Percentiles rank a stretch among this genome's conserved stretches.
Evolutionary conservation across 1,139 yeast species (phyloP).

Genomic region (Taiozyma sp.): DNA sequence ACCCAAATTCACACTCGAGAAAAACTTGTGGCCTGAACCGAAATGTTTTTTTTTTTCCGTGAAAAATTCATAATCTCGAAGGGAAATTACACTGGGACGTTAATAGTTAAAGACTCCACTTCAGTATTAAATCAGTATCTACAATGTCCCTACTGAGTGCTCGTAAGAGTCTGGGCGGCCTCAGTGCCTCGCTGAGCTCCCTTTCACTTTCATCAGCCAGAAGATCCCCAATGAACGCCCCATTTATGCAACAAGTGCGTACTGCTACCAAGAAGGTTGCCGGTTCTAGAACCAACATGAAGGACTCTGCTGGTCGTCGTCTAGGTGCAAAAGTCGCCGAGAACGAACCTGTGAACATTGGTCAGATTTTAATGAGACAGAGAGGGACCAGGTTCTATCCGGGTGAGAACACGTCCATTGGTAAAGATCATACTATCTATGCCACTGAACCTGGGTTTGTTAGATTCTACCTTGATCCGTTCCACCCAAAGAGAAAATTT

Average conservation of each 20-base stretch:
- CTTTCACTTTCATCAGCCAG: constrained; percentile 8
- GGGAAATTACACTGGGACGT: too few relatives aligned
- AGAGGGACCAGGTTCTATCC: constrained; percentile 97
- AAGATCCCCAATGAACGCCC: constrained; percentile 2
- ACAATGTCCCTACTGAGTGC: neutral
- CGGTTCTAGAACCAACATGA: constrained; percentile 88
- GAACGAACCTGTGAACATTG: constrained; percentile 54
- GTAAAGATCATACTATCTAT: constrained; percentile 88
- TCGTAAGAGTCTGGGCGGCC: constrained; percentile 1
- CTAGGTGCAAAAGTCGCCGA: constrained; percentile 88
- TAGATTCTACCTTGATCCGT: constrained; percentile 90
- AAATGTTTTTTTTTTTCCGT: neutral
- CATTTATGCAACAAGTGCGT: constrained; percentile 48
- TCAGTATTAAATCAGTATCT: too few relatives aligned
- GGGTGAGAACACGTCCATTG: constrained; percentile 88
- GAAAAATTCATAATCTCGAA: neutral
- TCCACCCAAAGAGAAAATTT: constrained; percentile 88
- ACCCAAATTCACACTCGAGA: too few relatives aligned
- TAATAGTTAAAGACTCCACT: too few relatives aligned
- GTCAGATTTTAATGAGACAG: constrained; percentile 91
- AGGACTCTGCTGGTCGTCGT: constrained; percentile 94
- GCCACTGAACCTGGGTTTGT: constrained; percentile 94
- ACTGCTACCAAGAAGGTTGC: constrained; percentile 92
- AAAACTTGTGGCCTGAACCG: neutral
- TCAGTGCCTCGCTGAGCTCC: constrained; percentile 9